These are phyloP conservation scores for Pterulicium gracile DNA, from an alignment of 1,284 basidiomycete genomes.

Conservation along the genomic window DNA sequence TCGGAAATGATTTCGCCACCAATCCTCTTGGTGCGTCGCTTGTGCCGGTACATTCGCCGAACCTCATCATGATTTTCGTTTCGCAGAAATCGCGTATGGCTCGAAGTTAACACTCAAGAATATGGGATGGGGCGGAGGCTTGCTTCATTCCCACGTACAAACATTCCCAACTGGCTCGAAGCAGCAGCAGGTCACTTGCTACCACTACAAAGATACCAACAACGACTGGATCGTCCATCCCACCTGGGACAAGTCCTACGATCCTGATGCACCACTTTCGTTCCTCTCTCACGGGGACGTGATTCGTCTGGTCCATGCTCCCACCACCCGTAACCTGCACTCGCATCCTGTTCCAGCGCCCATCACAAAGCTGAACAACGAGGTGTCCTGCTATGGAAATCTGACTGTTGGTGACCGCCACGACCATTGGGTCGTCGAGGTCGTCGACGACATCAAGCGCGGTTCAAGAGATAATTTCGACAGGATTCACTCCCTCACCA, in stretches of 20 bases:
- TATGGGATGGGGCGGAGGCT: conserved; percentile 94
- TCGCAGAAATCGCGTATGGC: conserved; percentile 77
- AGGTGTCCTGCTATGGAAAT: conserved; percentile 93
- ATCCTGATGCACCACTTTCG: conserved; percentile 54
- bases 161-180: conserved; percentile 87
- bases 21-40: conserved; percentile 69
- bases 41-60: neutral
- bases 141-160: conserved; percentile 94
- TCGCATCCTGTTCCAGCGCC: conserved; percentile 86
- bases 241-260: conserved; percentile 65
- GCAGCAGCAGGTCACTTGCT: conserved; percentile 98
- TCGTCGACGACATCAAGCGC: conserved; percentile 81
- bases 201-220: conserved; percentile 98
- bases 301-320: conserved; percentile 71
- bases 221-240: conserved; percentile 87
- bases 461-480: conserved; percentile 50
- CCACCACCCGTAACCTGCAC: conserved; percentile 89
- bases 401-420: conserved; percentile 76
- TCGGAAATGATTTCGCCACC: conserved; percentile 85
- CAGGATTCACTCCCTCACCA: conserved; percentile 83
- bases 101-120: conserved; percentile 94
- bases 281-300: conserved; percentile 74
- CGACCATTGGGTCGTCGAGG: conserved; percentile 91
- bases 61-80: conserved; percentile 6
- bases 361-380: conserved; percentile 82